Conservation (phyloP, 768 basidiomycete genomes). For the Hypsizygus marmoreus region DNA sequence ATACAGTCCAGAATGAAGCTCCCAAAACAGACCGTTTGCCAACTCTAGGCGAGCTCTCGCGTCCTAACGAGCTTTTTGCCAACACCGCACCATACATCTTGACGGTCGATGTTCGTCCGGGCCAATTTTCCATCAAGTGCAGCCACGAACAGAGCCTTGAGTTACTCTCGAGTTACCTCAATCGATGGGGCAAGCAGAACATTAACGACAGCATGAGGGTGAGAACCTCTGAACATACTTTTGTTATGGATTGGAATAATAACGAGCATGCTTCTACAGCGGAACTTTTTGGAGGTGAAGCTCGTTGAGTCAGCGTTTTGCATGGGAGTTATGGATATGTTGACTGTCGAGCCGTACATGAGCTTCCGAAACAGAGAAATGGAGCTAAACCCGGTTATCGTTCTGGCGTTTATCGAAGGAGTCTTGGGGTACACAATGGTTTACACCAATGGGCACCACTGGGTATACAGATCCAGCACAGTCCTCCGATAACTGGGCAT, state of each 20-base stretch:
- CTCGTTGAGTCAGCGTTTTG: slow-evolving; percentile 37
- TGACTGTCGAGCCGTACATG: slow-evolving; percentile 32
- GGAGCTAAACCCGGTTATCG: slow-evolving; percentile 33
- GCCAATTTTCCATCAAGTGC: slow-evolving; percentile 31
- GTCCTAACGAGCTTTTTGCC: slow-evolving; percentile 36
- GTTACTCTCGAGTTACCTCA: slow-evolving; percentile 34
- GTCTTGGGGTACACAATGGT: slow-evolving; percentile 37
- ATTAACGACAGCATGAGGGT: slow-evolving; percentile 31
- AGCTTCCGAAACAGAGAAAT: slow-evolving; percentile 11
- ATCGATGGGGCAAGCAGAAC: slow-evolving; percentile 36
- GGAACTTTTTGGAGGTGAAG: slow-evolving; percentile 31
- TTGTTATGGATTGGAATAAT: neutral
- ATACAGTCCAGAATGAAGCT: slow-evolving; percentile 2
- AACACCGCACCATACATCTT: slow-evolving; percentile 31
- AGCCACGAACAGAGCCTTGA: slow-evolving; percentile 41
- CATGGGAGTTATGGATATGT: slow-evolving; percentile 33
- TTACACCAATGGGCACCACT: slow-evolving; percentile 31
- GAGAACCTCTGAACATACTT: slow-evolving; percentile 4
- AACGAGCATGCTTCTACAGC: slow-evolving; percentile 18
- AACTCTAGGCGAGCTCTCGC: slow-evolving; percentile 26
- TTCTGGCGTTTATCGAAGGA: slow-evolving; percentile 42
- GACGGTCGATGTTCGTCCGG: slow-evolving; percentile 30
- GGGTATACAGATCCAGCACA: slow-evolving; percentile 31
- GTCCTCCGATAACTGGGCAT: no score
- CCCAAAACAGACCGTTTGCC: slow-evolving; percentile 25